A percentile compares a stretch with the other conserved stretches of the same genome.
These are phyloP conservation scores for Sugiyamaella marilandica DNA, from an alignment of 805 yeast genomes.

Conservation along the genomic window DNA sequence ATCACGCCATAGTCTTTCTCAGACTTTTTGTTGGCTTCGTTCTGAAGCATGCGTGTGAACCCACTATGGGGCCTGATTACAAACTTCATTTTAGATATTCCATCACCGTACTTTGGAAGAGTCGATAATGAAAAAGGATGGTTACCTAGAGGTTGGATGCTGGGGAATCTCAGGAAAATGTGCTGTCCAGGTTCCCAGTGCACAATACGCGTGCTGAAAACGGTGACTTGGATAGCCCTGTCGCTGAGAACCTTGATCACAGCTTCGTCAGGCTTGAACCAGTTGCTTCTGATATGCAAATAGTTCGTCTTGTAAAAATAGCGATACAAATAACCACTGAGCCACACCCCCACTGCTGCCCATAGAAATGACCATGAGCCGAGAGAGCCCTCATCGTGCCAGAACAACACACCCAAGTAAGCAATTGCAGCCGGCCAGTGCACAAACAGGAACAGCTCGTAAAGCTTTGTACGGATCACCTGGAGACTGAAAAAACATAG, in stretches of 20 bases:
- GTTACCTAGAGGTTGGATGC: slow-evolving; percentile 17
- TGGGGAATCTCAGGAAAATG: slow-evolving; percentile 17
- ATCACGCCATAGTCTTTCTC: slow-evolving; percentile 28
- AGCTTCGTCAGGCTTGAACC: slow-evolving; percentile 18
- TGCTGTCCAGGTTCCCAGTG: slow-evolving; percentile 22
- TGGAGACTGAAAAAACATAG: slow-evolving; percentile 17
- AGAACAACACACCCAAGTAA: slow-evolving; percentile 18
- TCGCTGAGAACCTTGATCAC: slow-evolving; percentile 7
- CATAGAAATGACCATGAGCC: slow-evolving; percentile 19
- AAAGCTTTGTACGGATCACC: slow-evolving; percentile 13
- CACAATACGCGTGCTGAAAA: slow-evolving; percentile 6
- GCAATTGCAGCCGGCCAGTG: slow-evolving; percentile 23
- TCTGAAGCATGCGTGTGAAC: slow-evolving; percentile 14
- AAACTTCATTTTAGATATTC: slow-evolving; percentile 32
- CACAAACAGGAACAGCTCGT: slow-evolving; percentile 18
- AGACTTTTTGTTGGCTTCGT: slow-evolving; percentile 6
- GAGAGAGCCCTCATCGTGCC: slow-evolving; percentile 16
- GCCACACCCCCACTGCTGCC: slow-evolving; percentile 14
- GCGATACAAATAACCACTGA: slow-evolving; percentile 15
- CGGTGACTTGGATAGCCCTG: slow-evolving; percentile 10
- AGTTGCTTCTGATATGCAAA: slow-evolving; percentile 13
- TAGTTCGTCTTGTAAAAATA: slow-evolving; percentile 17
- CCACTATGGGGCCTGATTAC: slow-evolving; percentile 33
- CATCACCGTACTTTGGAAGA: neutral
- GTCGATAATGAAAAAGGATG: slow-evolving; percentile 21